Conservation (phyloP, 2,329 filamentous ascomycete species). For the Ceratocystis colombiana region DNA sequence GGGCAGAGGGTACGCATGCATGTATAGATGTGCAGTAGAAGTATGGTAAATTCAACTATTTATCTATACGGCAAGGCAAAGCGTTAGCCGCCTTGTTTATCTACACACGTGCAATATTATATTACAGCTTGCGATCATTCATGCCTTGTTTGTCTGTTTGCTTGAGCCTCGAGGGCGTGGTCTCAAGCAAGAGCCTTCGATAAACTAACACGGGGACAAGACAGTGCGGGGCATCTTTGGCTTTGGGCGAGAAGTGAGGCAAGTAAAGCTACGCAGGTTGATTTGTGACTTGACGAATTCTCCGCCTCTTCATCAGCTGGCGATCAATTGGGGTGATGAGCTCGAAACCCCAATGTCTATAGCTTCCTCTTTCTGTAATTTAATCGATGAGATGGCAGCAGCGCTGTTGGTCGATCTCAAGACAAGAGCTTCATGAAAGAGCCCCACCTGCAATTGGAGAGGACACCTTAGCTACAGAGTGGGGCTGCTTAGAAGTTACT, state of each 20-base stretch:
- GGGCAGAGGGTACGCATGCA: slow-evolving; percentile 2
- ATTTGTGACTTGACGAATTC: too few species aligned
- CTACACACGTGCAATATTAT: too few species aligned
- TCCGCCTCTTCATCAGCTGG: too few species aligned
- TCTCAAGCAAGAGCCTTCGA: too few species aligned
- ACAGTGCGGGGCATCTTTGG: too few species aligned
- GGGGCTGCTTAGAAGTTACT: not conserved
- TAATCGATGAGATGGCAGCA: not conserved
- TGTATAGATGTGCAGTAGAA: not conserved
- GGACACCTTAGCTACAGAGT: slow-evolving; percentile 13
- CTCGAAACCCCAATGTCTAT: too few species aligned
- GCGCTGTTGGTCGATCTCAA: not conserved
- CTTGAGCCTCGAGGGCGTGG: not conserved
- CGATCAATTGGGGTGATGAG: too few species aligned
- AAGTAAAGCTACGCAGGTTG: too few species aligned
- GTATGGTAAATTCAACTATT: not conserved
- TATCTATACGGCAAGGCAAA: not conserved
- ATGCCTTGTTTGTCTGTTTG: not conserved
- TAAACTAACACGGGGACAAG: too few species aligned
- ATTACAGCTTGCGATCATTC: too few species aligned
- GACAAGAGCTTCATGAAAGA: not conserved
- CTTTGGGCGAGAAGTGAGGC: too few species aligned
- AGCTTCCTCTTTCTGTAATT: not conserved
- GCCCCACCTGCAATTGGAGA: not conserved
- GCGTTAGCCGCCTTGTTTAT: not conserved